Evolutionary conservation across 2,329 filamentous ascomycete species (phyloP), one percentile per base, ranked within the genome.

Genomic region (Talaromyces funiculosus): DNA sequence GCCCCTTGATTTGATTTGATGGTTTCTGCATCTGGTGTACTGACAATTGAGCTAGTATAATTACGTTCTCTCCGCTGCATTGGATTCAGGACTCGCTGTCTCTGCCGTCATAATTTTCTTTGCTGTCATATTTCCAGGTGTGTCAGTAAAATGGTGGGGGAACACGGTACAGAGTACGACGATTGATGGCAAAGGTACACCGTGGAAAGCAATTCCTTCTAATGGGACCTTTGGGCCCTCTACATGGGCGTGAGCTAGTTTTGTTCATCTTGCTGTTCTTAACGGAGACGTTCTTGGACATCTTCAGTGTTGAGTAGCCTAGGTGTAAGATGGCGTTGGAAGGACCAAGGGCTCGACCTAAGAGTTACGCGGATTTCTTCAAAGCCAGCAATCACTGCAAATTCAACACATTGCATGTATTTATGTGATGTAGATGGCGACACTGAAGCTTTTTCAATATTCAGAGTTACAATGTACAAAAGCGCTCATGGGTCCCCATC

Each of bases 41-140:
- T 59, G 20, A 59, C 42, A 9, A 7, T 18, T 16, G 1, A 22
- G 5, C 5, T 16, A 59, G 57, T 67, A 67, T 49, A 67, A 78
- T 61, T 79, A 77, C 60, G 72, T 78, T 4, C 66, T 79, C 8
- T 78, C 76, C 14, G 76, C 77, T 16, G 76, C 75, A 0, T 66
- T 78, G 3, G 75, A 77, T 57, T 73, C 72, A 0, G 77, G 75
- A 3, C 71, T 77, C 22, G 77, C 77, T 9, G 69, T 79, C 2
- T 71, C 75, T 0, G 76, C 75, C 0, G 72, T 79, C 9, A 67
- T 78, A n/a, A 78, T 78, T 20, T 78, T 78, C 67, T 78, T 79
- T 53, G 73, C 70, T 31, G 72, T 78, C 40, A 73, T 72, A n/a
- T 75, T 79, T 40, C 74, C 75, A 0, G 75, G 73, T 3, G 69